Conservation (phyloP, 257 asterid genomes). For the Coffea eugenioides region DNA sequence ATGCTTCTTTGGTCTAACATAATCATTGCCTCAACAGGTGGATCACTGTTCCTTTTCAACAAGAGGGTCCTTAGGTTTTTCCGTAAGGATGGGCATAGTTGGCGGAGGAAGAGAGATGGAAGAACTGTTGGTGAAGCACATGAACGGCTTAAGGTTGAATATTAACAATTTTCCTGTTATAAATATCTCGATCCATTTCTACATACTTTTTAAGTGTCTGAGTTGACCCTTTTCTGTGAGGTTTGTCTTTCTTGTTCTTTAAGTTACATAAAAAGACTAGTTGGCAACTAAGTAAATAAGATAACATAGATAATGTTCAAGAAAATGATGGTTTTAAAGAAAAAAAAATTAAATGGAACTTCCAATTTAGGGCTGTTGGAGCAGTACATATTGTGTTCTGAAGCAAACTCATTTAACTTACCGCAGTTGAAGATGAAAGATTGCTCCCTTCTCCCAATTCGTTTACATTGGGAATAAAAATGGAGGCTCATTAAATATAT, state of each 20-base stretch:
- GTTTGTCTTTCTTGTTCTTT: background rate
- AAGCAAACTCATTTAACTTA: background rate
- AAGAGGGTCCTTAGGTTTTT: conserved; percentile 76
- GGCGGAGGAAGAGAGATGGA: conserved; percentile 94
- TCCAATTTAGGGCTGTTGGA: background rate
- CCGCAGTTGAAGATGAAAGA: background rate
- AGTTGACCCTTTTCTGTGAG: background rate
- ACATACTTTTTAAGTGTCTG: background rate
- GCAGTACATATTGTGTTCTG: background rate
- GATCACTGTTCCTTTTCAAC: conserved; percentile 78
- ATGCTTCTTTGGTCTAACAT: conserved; percentile 15
- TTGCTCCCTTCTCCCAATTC: background rate
- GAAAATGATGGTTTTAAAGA: background rate
- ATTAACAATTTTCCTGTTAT: background rate
- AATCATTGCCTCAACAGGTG: conserved; percentile 47
- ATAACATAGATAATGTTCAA: background rate
- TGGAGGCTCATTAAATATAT: background rate
- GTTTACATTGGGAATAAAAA: background rate
- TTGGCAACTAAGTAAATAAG: background rate
- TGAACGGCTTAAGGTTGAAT: conserved; percentile 86
- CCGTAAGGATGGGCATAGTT: conserved; percentile 92
- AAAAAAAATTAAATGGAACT: background rate
- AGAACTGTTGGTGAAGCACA: conserved; percentile 92
- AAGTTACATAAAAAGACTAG: background rate
- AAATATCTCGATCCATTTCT: background rate